These are phyloP conservation scores for Inonotus obliquus DNA, from an alignment of 1,284 basidiomycete species.

Conservation along the genomic window DNA sequence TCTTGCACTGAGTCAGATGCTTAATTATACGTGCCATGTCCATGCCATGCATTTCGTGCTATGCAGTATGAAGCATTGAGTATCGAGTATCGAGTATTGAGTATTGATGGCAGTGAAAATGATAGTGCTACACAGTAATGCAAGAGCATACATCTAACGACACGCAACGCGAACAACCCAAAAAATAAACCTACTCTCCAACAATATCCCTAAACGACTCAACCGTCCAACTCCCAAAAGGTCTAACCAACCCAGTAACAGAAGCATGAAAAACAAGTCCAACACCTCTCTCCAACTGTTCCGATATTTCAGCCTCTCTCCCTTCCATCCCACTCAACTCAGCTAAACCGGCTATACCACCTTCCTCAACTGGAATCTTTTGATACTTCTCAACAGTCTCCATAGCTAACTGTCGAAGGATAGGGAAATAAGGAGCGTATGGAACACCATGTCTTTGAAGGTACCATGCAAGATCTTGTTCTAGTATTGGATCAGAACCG, in stretches of 20 bases:
- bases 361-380: not conserved
- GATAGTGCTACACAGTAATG: not conserved
- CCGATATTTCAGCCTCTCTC: not conserved
- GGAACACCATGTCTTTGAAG: conserved; percentile 65
- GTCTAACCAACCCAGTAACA: conserved; percentile 4
- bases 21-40: not conserved
- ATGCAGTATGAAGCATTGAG: not conserved
- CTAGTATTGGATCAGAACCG: conserved; percentile 32
- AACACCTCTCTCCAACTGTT: conserved; percentile 8
- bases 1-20: not conserved
- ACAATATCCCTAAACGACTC: conserved; percentile 16
- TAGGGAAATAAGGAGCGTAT: conserved; percentile 53
- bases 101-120: not conserved
- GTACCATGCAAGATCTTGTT: conserved; percentile 48
- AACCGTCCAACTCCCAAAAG: conserved; percentile 14
- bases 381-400: conserved; percentile 27
- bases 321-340: too few relatives aligned
- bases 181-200: not conserved
- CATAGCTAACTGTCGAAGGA: conserved; percentile 52
- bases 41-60: too few relatives aligned
- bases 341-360: not conserved
- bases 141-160: not conserved
- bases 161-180: too few relatives aligned
- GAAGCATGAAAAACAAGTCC: conserved; percentile 15
- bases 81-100: not conserved